Evolutionary conservation across 352 stramenopile species (phyloP).

Genomic region (Halophytophthora batemanensis): DNA sequence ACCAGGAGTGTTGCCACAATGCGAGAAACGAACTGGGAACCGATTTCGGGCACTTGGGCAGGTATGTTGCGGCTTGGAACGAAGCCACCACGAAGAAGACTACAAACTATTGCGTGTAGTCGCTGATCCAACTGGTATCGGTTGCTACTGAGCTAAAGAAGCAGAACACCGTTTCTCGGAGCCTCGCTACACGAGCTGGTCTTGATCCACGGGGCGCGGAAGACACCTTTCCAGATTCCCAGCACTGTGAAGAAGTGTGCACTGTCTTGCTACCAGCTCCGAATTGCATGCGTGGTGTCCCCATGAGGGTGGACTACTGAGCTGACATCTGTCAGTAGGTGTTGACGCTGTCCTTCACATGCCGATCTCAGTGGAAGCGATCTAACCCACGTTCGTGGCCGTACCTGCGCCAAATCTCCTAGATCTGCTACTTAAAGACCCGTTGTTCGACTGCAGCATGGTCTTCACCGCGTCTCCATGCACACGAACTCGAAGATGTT

Average conservation of each 20-base stretch:
- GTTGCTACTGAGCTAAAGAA: not conserved
- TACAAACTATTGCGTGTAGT: not conserved
- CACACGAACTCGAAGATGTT: too few relatives aligned
- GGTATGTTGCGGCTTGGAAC: slow-evolving; percentile 11
- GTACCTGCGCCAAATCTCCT: slow-evolving; percentile 2
- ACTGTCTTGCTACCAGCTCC: not conserved
- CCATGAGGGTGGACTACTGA: slow-evolving; percentile 3
- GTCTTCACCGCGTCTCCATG: too few relatives aligned
- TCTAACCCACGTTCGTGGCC: slow-evolving; percentile 2
- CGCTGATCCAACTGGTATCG: not conserved
- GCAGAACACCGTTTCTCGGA: not conserved
- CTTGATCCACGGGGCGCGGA: not conserved
- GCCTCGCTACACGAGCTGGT: not conserved
- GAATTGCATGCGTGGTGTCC: slow-evolving; percentile 7
- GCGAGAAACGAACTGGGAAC: not conserved
- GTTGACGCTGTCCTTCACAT: slow-evolving; percentile 4
- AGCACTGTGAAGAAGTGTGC: not conserved
- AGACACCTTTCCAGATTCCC: not conserved
- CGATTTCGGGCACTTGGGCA: slow-evolving; percentile 6
- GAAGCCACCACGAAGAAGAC: not conserved
- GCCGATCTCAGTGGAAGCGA: not conserved
- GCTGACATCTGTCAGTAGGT: slow-evolving; percentile 1
- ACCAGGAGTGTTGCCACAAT: not conserved
- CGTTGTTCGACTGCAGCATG: slow-evolving; percentile 7
- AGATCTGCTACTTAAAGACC: slow-evolving; percentile 1